Percentiles rank a stretch among this genome's conserved stretches.
These are phyloP conservation scores for Sporothrix euskadiensis DNA, from an alignment of 2,329 filamentous ascomycete genomes.

Conservation along the genomic window DNA sequence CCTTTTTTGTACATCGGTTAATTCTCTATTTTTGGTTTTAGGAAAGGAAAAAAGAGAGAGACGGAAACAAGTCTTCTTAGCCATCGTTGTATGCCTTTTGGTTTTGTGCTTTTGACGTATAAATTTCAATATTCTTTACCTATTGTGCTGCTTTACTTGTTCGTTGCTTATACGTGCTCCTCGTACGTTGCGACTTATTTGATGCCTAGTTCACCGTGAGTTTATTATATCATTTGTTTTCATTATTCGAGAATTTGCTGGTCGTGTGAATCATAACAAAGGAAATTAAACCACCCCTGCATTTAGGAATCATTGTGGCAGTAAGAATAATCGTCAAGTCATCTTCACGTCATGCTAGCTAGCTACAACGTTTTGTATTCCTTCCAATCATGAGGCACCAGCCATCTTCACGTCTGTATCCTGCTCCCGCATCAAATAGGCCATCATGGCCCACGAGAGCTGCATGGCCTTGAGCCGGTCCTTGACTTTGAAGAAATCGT, in stretches of 20 bases:
- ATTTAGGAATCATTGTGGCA: background rate
- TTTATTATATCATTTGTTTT: background rate
- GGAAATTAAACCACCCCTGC: background rate
- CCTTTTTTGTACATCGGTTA: constrained; percentile 2
- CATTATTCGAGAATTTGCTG: background rate
- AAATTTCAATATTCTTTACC: background rate
- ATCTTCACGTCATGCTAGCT: background rate
- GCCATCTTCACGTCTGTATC: constrained; percentile 26
- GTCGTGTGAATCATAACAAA: background rate
- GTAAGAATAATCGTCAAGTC: background rate
- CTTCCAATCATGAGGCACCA: background rate
- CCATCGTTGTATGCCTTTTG: background rate
- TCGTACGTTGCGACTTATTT: too few species aligned
- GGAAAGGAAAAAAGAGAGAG: constrained; percentile 20
- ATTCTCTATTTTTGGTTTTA: background rate
- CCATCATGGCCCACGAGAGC: constrained; percentile 60
- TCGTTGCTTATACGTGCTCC: too few species aligned
- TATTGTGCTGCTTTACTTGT: too few species aligned
- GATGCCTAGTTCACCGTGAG: too few species aligned
- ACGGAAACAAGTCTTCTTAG: background rate
- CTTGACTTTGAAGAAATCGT: constrained; percentile 57
- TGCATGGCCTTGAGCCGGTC: constrained; percentile 60
- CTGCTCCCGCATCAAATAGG: constrained; percentile 57
- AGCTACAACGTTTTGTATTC: background rate
- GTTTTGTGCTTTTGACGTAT: background rate